Conservation (phyloP, 306 rosid genomes). For the Dalbergia oliveri region DNA sequence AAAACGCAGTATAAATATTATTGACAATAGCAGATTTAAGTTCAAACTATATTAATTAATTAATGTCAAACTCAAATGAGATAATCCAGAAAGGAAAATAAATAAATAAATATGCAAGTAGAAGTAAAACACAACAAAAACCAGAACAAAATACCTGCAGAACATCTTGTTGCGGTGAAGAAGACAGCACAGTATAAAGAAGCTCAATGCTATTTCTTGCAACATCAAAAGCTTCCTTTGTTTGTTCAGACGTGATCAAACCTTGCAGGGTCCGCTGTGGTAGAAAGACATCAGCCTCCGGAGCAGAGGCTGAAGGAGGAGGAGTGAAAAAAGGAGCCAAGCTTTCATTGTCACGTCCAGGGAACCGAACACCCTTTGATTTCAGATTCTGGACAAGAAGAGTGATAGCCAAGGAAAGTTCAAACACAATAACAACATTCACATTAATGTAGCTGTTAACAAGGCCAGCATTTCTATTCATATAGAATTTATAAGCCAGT, state of each 20-base stretch:
- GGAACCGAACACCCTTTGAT: conserved; percentile 88
- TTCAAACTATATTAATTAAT: background rate
- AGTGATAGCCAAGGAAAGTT: conserved; percentile 29
- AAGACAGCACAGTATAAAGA: conserved; percentile 73
- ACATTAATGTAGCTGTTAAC: background rate
- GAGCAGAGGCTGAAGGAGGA: conserved; percentile 57
- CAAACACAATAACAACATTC: background rate
- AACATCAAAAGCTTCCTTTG: conserved; percentile 83
- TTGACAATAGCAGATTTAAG: background rate
- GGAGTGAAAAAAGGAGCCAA: conserved; percentile 82
- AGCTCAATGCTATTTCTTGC: conserved; percentile 86
- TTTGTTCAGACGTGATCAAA: conserved; percentile 64
- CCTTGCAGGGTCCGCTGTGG: conserved; percentile 50
- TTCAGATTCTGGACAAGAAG: conserved; percentile 74
- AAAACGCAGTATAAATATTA: background rate
- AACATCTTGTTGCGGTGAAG: conserved; percentile 74
- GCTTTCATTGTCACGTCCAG: conserved; percentile 84
- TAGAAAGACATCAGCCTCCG: conserved; percentile 56
- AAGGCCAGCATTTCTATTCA: background rate
- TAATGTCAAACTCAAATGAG: background rate
- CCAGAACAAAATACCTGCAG: conserved; percentile 57
- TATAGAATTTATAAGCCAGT: background rate
- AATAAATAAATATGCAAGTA: background rate
- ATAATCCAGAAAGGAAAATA: background rate
- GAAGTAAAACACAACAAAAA: conserved; percentile 9